Base-by-base conservation (phyloP, 768 basidiomycete genomes). In the Naganishia antarctica region DNA sequence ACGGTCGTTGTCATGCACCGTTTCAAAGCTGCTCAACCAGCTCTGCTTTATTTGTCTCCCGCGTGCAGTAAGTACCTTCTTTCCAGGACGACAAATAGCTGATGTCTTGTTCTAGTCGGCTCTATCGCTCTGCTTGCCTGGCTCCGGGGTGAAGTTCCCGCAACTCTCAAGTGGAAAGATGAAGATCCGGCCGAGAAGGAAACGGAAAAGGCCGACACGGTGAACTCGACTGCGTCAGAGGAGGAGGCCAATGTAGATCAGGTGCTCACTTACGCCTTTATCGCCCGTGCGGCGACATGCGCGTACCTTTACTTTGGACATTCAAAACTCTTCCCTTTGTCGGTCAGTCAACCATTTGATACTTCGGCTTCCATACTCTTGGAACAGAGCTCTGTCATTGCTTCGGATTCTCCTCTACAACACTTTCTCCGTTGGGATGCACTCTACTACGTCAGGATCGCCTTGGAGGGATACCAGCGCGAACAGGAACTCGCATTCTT, bases 401-500 rank as follows among this genome's bases (percentile, higher is more conserved):
- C 25, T 26, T 32, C 43, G 37, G 37, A 41, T 23, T 50, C 63
- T 26, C n/a, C 40, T 0, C 37, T 63, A 16, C 48, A 53, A 23
- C 48, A 80, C 0, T 73, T 85, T 2, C 79, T 91, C 11, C 84
- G 91, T 69, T 99, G 94, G 96, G 94, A 98, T 73, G 81, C 81
- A 2, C 82, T 97, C 68, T 87, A 96, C 77, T 97, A 91, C 75
- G 69, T 80, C 6, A 81, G 83, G 70, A 84, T 90, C 60, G 89
- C 90, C 0, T 70, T 80, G 28, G 65, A 82, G 12, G 82, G 83
- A 9, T 82, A 86, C 69, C 66, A 67, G 0, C 85, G 84, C 73
- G 94, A 98, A 73, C 83, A 94, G 70, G 81, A 89, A 68, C 89
- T 88, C 83, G 94, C 94, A 0, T 98, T 91, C 76, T 83, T 91